Evolutionary conservation across 805 yeast species (phyloP).

Genomic region (Grigorovia yakushimaensis): DNA sequence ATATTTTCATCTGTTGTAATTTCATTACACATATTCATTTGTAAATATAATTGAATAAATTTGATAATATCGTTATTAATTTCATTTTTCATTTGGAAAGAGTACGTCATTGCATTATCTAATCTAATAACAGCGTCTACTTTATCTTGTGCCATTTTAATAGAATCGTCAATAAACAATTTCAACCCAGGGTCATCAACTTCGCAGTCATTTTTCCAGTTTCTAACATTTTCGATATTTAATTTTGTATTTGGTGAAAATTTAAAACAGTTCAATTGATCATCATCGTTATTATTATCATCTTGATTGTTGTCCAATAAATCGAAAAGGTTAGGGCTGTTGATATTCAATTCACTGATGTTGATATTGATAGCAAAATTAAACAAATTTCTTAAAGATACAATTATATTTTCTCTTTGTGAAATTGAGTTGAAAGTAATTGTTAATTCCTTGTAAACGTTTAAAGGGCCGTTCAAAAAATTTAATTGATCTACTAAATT

Average conservation of each 20-base stretch:
- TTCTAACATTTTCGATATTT: slow-evolving; percentile 39
- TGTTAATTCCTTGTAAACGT: slow-evolving; percentile 51
- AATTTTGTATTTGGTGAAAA: slow-evolving; percentile 54
- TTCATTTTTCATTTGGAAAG: slow-evolving; percentile 68
- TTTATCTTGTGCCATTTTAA: slow-evolving; percentile 48
- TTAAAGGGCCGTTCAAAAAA: slow-evolving; percentile 29
- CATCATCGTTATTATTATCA: neutral
- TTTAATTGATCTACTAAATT: slow-evolving; percentile 59
- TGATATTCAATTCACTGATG: slow-evolving; percentile 46
- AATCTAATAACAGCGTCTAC: slow-evolving; percentile 60
- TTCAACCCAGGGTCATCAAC: slow-evolving; percentile 39
- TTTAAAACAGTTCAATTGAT: slow-evolving; percentile 13
- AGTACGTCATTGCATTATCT: slow-evolving; percentile 64
- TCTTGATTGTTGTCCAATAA: neutral
- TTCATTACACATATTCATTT: slow-evolving; percentile 29
- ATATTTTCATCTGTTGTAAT: no score
- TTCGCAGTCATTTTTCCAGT: slow-evolving; percentile 13
- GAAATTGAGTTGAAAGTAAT: slow-evolving; percentile 12
- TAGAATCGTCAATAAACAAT: slow-evolving; percentile 58
- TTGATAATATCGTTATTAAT: slow-evolving; percentile 59
- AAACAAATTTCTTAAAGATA: slow-evolving; percentile 42
- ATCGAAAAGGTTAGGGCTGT: neutral
- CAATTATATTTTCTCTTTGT: slow-evolving; percentile 6
- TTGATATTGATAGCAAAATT: slow-evolving; percentile 68
- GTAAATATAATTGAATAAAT: slow-evolving; percentile 54